Evolutionary conservation across 2,329 filamentous ascomycete species (phyloP).

Genomic region (Calonectria crousiana): DNA sequence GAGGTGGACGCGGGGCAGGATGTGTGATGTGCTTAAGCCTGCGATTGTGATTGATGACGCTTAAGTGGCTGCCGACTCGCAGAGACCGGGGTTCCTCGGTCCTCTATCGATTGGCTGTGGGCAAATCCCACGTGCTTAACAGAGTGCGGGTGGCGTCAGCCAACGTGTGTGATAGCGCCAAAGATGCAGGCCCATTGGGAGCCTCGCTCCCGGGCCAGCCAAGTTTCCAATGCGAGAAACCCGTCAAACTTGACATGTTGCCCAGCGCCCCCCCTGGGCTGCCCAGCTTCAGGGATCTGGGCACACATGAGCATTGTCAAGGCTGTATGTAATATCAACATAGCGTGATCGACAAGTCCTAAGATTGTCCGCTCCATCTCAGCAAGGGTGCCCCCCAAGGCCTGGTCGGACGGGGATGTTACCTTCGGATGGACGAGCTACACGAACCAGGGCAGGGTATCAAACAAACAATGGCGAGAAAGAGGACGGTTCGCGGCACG

Average conservation of each 20-base stretch:
- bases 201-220: neutral
- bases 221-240: neutral
- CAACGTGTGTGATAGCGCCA: constrained; percentile 3
- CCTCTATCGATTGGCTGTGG: neutral
- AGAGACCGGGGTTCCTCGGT: constrained; percentile 8
- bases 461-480: neutral
- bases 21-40: constrained; percentile 2
- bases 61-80: neutral
- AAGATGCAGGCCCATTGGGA: neutral
- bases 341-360: constrained; percentile 15
- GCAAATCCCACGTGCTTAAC: constrained; percentile 17
- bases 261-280: neutral
- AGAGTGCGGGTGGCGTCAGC: constrained; percentile 4
- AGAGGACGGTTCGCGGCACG: neutral
- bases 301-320: neutral
- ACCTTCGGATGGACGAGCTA: neutral
- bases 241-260: neutral
- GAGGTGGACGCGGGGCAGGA: neutral
- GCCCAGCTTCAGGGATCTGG: neutral
- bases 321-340: constrained; percentile 2
- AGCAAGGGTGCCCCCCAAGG: neutral
- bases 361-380: constrained; percentile 8
- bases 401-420: neutral
- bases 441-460: neutral
- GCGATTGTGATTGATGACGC: neutral